Evolutionary conservation across 148 eudicot genomes (phyloP).

Genomic region (Spergularia bocconei): DNA sequence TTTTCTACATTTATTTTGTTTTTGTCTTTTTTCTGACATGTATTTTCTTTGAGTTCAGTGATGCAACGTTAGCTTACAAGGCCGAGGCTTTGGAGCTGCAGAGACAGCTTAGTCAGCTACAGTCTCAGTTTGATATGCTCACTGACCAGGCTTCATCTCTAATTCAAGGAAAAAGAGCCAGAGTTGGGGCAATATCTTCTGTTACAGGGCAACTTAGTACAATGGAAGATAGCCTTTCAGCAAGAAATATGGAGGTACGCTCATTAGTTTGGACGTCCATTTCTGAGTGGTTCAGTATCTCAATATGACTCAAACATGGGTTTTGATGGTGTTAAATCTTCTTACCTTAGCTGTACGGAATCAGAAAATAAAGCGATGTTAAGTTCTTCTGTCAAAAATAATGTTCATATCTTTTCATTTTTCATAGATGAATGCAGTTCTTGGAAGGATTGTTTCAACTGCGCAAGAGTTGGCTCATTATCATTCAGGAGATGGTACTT

Average conservation of each 20-base stretch:
- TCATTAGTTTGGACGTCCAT: not conserved
- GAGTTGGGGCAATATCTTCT: slow-evolving; percentile 80
- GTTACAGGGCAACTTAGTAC: slow-evolving; percentile 77
- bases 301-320: not conserved
- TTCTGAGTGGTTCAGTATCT: not conserved
- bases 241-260: slow-evolving; percentile 84
- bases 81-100: slow-evolving; percentile 83
- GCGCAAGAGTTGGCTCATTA: slow-evolving; percentile 93
- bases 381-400: not conserved
- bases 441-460: slow-evolving; percentile 86
- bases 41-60: slow-evolving; percentile 42
- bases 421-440: slow-evolving; percentile 91
- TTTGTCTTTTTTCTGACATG: not conserved
- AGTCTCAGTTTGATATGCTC: slow-evolving; percentile 86
- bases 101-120: slow-evolving; percentile 83
- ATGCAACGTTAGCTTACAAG: slow-evolving; percentile 72
- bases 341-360: not conserved
- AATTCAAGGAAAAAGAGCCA: slow-evolving; percentile 89
- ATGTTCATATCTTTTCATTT: slow-evolving; percentile 34
- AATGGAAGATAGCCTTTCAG: slow-evolving; percentile 80
- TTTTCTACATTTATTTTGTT: slow-evolving; percentile 12
- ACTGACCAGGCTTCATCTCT: slow-evolving; percentile 81
- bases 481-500: slow-evolving; percentile 95
- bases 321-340: not conserved
- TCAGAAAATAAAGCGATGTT: not conserved